Evolutionary conservation across 176 grass and related monocot species (phyloP).

Genomic region (Oryza meridionalis): DNA sequence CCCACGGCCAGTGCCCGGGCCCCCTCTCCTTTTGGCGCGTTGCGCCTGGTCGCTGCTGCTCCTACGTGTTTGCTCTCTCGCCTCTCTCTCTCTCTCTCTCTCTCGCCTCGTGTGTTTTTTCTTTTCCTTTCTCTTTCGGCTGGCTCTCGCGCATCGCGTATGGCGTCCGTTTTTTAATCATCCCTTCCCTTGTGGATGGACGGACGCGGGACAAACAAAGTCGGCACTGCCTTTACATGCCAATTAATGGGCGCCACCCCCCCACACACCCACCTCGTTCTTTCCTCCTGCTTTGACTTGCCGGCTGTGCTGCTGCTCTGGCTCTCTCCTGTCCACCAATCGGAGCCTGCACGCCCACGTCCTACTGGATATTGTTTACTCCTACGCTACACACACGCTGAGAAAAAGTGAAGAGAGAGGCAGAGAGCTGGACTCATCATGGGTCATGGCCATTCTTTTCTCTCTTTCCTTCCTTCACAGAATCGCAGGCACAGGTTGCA

Average conservation of each 20-base stretch:
- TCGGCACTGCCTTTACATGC: conserved; percentile 33
- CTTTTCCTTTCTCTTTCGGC: not conserved
- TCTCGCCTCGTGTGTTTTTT: not conserved
- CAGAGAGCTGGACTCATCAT: too few species aligned
- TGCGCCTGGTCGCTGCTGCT: conserved; percentile 36
- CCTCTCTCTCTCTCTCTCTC: not conserved
- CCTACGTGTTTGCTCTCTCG: not conserved
- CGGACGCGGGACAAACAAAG: conserved; percentile 27
- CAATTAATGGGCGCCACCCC: conserved; percentile 45
- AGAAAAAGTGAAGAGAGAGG: too few species aligned
- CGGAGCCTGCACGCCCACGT: conserved; percentile 6
- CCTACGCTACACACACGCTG: not conserved
- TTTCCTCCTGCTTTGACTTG: conserved; percentile 34
- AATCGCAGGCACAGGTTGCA: not conserved
- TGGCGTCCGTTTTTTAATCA: not conserved
- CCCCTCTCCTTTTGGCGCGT: conserved; percentile 43
- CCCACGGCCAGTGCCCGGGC: not conserved
- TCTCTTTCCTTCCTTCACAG: not conserved
- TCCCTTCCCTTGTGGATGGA: not conserved
- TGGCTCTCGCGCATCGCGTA: not conserved
- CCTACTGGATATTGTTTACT: not conserved
- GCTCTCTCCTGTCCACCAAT: conserved; percentile 39
- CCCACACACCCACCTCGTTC: conserved; percentile 21
- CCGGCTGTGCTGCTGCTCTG: not conserved
- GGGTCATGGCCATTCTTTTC: not conserved